These are phyloP conservation scores for Tagetes patula DNA, from an alignment of 129 eudicot genomes.

Conservation along the genomic window DNA sequence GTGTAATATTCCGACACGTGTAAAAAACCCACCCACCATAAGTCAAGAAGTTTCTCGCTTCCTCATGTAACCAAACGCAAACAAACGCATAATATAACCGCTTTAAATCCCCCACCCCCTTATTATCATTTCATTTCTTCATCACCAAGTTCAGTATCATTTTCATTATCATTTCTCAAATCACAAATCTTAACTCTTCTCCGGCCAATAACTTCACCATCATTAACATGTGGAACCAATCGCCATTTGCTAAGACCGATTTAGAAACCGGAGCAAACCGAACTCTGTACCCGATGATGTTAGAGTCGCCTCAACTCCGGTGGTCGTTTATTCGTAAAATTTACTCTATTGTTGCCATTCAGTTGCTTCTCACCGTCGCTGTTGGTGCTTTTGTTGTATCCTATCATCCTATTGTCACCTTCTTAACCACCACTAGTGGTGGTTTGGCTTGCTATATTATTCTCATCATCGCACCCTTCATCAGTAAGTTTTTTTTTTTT, in stretches of 20 bases:
- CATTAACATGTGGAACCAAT: constrained; percentile 51
- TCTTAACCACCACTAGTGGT: constrained; percentile 53
- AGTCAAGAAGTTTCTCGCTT: constrained; percentile 31
- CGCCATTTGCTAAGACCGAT: constrained; percentile 51
- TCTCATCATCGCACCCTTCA: constrained; percentile 62
- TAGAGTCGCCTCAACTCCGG: constrained; percentile 68
- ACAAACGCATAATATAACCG: constrained; percentile 17
- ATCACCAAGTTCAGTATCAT: constrained; percentile 11
- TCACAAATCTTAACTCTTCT: no score
- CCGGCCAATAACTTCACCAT: no score
- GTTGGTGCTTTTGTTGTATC: constrained; percentile 68
- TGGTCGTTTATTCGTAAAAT: constrained; percentile 82
- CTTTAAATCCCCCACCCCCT: not conserved
- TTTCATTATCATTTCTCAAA: not conserved
- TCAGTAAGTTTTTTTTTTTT: constrained; percentile 35
- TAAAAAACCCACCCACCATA: constrained; percentile 1
- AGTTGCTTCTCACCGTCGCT: constrained; percentile 67
- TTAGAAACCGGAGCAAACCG: constrained; percentile 46
- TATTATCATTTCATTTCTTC: not conserved
- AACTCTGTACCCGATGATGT: constrained; percentile 65
- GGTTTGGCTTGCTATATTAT: constrained; percentile 61
- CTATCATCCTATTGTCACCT: constrained; percentile 44
- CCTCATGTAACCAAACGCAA: not conserved
- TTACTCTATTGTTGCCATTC: constrained; percentile 60
- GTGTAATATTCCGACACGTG: constrained; percentile 9